These are phyloP conservation scores for Metschnikowia baotianmanensis DNA, from an alignment of 805 yeast genomes.

Conservation along the genomic window DNA sequence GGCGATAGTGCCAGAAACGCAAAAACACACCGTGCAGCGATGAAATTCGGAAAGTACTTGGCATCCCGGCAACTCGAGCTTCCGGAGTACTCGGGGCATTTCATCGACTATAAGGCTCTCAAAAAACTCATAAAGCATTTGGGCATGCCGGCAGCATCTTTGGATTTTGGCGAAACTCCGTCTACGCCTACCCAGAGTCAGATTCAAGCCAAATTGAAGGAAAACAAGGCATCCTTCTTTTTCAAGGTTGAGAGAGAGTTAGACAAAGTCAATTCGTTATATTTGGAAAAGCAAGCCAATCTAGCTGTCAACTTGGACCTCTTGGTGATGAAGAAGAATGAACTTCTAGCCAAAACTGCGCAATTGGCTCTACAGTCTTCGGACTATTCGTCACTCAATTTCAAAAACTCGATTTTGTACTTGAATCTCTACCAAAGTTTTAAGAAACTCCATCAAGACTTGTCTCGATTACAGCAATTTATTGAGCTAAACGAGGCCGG, in stretches of 20 bases:
- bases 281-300: slow-evolving; percentile 87
- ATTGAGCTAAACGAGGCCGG: slow-evolving; percentile 95
- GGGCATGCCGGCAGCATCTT: slow-evolving; percentile 42
- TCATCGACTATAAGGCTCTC: slow-evolving; percentile 90
- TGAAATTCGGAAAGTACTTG: slow-evolving; percentile 94
- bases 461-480: slow-evolving; percentile 86
- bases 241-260: slow-evolving; percentile 91
- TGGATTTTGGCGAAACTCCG: slow-evolving; percentile 16
- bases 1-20: background rate
- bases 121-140: slow-evolving; percentile 88
- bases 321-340: slow-evolving; percentile 66
- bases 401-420: slow-evolving; percentile 71
- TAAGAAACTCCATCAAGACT: slow-evolving; percentile 83
- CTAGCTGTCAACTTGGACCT: slow-evolving; percentile 76
- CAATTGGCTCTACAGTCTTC: slow-evolving; percentile 12
- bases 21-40: slow-evolving; percentile 8
- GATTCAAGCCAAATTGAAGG: slow-evolving; percentile 58
- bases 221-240: slow-evolving; percentile 85
- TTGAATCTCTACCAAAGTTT: slow-evolving; percentile 84
- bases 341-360: slow-evolving; percentile 34
- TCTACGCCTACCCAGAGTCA: slow-evolving; percentile 29
- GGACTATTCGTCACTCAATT: slow-evolving; percentile 28
- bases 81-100: slow-evolving; percentile 92
- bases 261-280: slow-evolving; percentile 92
- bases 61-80: slow-evolving; percentile 92